These are phyloP conservation scores for Fraxinus greggii DNA, from an alignment of 305 asterid genomes.

Conservation along the genomic window DNA sequence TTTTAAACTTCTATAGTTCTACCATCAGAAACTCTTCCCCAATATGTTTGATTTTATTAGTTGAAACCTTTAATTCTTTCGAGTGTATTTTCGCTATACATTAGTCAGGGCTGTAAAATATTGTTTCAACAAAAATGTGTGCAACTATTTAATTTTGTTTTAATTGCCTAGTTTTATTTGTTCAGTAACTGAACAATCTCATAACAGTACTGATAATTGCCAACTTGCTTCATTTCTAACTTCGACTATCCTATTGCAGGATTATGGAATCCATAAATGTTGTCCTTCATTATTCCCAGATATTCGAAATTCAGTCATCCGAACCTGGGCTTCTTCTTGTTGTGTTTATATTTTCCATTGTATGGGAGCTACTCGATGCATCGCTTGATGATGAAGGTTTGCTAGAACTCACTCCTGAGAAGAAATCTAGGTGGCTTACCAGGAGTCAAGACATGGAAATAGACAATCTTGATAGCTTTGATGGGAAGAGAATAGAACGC, in stretches of 20 bases:
- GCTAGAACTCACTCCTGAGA: slow-evolving; percentile 67
- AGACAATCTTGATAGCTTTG: slow-evolving; percentile 56
- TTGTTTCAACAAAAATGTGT: slow-evolving; percentile 14
- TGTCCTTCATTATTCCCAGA: slow-evolving; percentile 56
- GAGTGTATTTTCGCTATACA: neutral
- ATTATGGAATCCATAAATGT: slow-evolving; percentile 71
- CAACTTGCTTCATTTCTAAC: slow-evolving; percentile 16
- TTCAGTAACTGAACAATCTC: neutral
- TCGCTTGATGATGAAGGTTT: slow-evolving; percentile 86
- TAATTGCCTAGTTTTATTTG: neutral
- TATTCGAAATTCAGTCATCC: slow-evolving; percentile 56
- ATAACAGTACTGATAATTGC: slow-evolving; percentile 17
- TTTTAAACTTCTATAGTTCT: neutral
- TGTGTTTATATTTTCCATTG: slow-evolving; percentile 61
- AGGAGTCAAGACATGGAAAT: slow-evolving; percentile 75
- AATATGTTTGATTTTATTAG: neutral
- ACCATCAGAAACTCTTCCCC: neutral
- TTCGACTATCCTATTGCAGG: slow-evolving; percentile 51
- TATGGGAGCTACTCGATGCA: slow-evolving; percentile 87
- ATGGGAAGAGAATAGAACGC: slow-evolving; percentile 56
- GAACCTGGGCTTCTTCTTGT: slow-evolving; percentile 76
- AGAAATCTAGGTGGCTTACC: slow-evolving; percentile 70
- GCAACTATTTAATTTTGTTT: slow-evolving; percentile 8
- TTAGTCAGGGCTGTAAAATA: slow-evolving; percentile 5
- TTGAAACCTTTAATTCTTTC: neutral